Conservation (phyloP, 371 early-diverging fungal species). For the Syncephalastrum monosporum region DNA sequence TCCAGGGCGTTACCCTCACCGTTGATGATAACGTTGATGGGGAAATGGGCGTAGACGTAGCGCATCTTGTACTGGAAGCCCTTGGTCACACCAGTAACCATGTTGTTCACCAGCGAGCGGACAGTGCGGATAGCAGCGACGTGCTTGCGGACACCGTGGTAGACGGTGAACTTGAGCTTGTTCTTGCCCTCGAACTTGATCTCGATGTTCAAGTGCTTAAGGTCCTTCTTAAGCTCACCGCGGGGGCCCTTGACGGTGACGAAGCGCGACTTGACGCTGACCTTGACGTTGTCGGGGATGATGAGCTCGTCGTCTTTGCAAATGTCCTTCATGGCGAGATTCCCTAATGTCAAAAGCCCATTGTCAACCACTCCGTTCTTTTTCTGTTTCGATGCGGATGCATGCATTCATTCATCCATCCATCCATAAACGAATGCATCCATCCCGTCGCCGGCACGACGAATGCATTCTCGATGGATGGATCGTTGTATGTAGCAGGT, state of each 20-base stretch:
- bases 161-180: slow-evolving; percentile 86
- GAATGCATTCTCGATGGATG: background rate
- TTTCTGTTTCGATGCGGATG: background rate
- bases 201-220: slow-evolving; percentile 94
- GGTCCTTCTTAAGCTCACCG: slow-evolving; percentile 86
- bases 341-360: slow-evolving; percentile 14
- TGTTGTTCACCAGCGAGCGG: slow-evolving; percentile 95
- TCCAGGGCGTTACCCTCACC: slow-evolving; percentile 84
- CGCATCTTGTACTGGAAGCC: slow-evolving; percentile 99
- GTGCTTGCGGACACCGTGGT: slow-evolving; percentile 98
- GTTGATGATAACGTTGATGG: slow-evolving; percentile 96
- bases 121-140: slow-evolving; percentile 98
- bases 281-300: slow-evolving; percentile 75
- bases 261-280: slow-evolving; percentile 73
- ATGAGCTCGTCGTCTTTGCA: slow-evolving; percentile 76
- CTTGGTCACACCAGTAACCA: slow-evolving; percentile 98
- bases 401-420: slow-evolving; percentile 11
- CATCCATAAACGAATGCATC: slow-evolving; percentile 16
- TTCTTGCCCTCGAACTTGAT: slow-evolving; percentile 66
- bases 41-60: slow-evolving; percentile 99
- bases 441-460: slow-evolving; percentile 9
- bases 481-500: background rate
- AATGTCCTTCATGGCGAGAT: slow-evolving; percentile 61
- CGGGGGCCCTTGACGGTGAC: slow-evolving; percentile 84
- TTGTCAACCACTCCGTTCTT: background rate